Conservation (phyloP, 1,284 basidiomycete species). For the Apiotrichum laibachii region DNA sequence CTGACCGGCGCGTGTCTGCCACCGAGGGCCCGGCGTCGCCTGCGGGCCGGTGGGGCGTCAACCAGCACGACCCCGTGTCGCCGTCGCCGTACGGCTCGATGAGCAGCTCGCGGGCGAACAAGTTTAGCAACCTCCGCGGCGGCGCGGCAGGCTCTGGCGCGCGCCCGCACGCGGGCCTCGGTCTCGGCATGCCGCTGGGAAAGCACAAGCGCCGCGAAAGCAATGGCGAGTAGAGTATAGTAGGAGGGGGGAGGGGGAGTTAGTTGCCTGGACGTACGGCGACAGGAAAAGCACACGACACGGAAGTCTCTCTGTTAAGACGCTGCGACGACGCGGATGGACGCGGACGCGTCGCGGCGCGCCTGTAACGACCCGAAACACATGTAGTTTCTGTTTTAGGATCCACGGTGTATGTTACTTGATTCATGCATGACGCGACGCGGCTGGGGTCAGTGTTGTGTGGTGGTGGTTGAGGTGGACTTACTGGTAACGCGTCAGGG, state of each 20-base stretch:
- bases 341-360: too few species aligned
- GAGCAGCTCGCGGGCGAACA: slow-evolving; percentile 24
- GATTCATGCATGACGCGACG: too few species aligned
- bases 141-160: neutral
- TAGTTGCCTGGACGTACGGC: too few species aligned
- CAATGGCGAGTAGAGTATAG: neutral
- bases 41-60: slow-evolving; percentile 25
- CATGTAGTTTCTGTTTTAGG: too few species aligned
- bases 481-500: too few species aligned
- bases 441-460: too few species aligned
- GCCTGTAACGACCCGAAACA: too few species aligned
- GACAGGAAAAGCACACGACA: too few species aligned
- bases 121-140: slow-evolving; percentile 32
- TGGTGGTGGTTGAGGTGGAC: too few species aligned
- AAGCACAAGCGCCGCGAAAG: slow-evolving; percentile 8
- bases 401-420: too few species aligned
- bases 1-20: slow-evolving; percentile 6
- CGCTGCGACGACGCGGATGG: too few species aligned
- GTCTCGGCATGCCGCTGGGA: slow-evolving; percentile 19
- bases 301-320: too few species aligned
- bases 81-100: slow-evolving; percentile 32
- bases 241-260: neutral
- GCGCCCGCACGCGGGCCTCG: slow-evolving; percentile 21
- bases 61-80: slow-evolving; percentile 25
- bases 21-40: slow-evolving; percentile 19